phyloP scores from a whole-genome alignment of 2,329 filamentous ascomycete species.

The Blastomyces silverae region DNA sequence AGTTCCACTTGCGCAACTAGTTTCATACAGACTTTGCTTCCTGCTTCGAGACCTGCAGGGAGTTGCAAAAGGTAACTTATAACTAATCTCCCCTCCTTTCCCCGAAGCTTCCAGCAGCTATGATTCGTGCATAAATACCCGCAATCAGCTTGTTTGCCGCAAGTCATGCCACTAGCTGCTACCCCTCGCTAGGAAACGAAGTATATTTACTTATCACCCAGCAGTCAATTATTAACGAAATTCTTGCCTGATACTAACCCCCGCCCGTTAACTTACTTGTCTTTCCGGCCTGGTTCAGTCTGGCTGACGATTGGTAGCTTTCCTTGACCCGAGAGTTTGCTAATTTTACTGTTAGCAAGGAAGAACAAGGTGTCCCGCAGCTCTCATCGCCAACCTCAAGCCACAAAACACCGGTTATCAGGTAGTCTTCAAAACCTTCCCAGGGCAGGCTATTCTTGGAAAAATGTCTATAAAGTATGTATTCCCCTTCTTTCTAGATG shows the following conservation, averaged over 20 bases:
- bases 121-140: background rate
- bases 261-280: background rate
- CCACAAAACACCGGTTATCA: background rate
- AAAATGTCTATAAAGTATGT: slow-evolving; percentile 41
- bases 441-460: slow-evolving; percentile 15
- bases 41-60: background rate
- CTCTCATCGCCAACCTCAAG: slow-evolving; percentile 5
- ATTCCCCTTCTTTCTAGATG: slow-evolving; percentile 2
- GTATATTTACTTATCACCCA: background rate
- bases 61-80: background rate
- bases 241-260: background rate
- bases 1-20: too few relatives aligned
- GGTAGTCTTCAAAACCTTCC: background rate
- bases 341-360: background rate
- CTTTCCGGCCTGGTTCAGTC: slow-evolving; percentile 1
- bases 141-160: background rate
- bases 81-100: background rate
- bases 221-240: background rate
- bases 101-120: background rate
- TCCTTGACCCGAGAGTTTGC: background rate
- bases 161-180: background rate
- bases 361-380: background rate
- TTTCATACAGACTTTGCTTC: background rate
- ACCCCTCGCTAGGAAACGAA: background rate
- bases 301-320: background rate